Base-by-base conservation (phyloP, 305 asterid species). In the Solanum chacoense region DNA sequence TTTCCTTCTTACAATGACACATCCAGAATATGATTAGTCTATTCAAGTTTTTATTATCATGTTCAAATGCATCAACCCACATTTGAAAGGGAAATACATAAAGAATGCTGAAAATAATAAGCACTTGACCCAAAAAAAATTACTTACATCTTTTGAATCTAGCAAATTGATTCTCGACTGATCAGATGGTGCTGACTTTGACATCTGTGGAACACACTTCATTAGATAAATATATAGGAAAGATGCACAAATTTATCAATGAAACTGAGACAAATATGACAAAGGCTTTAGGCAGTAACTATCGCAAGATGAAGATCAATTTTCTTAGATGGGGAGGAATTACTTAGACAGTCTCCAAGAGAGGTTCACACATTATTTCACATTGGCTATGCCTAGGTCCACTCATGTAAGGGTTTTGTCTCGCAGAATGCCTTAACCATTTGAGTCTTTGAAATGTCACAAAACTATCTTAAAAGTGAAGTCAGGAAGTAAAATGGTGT, bases 131-230 rank as follows among this genome's bases (percentile, higher is more conserved):
- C 32, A 26, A 84, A 32, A 59, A 29, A 59, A 22, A 37, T 84
- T 72, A 94, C 98, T 95, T 91, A 96, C 99, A 91, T 97, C 99
- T 89, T 95, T 97, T 40, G 96, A 85, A 91, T 97, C 99, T 59
- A 97, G 98, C 92, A 97, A 94, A 92, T 97, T 97, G 90, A 97
- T 96, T 67, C 99, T 93, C 85, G 98, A 97, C 90, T 95, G 99
- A 88, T 97, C 99, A 87, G 99, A 96, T 90, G 98, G 96, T 69
- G 99, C 98, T 11, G 99, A 97, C 93, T 97, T 96, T 18, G 99
- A 97, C 99, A 97, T 97, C 99, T 97, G 78, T 88, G 1, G 28
- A 90, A 85, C 89, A 77, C 88, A 88, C 84, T 63, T 72, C 11
- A 88, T 75, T 42, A 88, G 84, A 29, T 37, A 74, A 90, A 90